Percentiles rank a stretch among this genome's conserved stretches.
phyloP scores from a whole-genome alignment of 2,329 filamentous ascomycete genomes.

The Coniochaeta pulveracea region DNA sequence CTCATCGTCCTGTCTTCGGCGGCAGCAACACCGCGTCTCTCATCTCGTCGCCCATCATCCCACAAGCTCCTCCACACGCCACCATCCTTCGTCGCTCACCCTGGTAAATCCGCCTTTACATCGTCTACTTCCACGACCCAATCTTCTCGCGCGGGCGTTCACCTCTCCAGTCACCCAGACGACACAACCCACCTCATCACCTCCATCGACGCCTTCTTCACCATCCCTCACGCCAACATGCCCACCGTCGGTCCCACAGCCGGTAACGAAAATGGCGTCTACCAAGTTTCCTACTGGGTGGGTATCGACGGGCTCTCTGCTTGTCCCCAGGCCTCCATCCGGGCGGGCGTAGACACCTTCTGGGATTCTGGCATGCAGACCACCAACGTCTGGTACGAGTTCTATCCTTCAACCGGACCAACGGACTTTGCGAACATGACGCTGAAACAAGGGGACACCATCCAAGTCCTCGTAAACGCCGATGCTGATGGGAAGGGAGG shows the following conservation, averaged over 20 bases:
- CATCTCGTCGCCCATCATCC: background rate
- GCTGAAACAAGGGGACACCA: slow-evolving; percentile 8
- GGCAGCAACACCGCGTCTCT: background rate
- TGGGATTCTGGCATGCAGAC: slow-evolving; percentile 9
- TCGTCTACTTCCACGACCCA: background rate
- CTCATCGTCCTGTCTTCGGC: background rate
- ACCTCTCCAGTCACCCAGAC: background rate
- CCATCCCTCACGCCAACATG: slow-evolving; percentile 8
- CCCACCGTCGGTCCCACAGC: slow-evolving; percentile 11
- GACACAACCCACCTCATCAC: background rate
- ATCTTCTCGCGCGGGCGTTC: background rate
- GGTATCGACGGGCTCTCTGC: slow-evolving; percentile 9
- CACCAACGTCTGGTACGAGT: slow-evolving; percentile 11
- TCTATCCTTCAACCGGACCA: background rate
- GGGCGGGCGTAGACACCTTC: slow-evolving; percentile 12
- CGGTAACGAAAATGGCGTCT: slow-evolving; percentile 7
- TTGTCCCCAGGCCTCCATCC: slow-evolving; percentile 4
- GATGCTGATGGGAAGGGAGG: slow-evolving; percentile 1
- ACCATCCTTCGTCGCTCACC: too few relatives aligned
- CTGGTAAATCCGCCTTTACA: too few relatives aligned
- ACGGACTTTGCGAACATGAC: slow-evolving; percentile 5
- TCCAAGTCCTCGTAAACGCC: slow-evolving; percentile 6
- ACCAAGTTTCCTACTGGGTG: slow-evolving; percentile 12
- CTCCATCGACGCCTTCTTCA: slow-evolving; percentile 2
- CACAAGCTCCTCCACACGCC: background rate